phyloP scores from a whole-genome alignment of 768 basidiomycete species.

The Kwoniella sp. region DNA sequence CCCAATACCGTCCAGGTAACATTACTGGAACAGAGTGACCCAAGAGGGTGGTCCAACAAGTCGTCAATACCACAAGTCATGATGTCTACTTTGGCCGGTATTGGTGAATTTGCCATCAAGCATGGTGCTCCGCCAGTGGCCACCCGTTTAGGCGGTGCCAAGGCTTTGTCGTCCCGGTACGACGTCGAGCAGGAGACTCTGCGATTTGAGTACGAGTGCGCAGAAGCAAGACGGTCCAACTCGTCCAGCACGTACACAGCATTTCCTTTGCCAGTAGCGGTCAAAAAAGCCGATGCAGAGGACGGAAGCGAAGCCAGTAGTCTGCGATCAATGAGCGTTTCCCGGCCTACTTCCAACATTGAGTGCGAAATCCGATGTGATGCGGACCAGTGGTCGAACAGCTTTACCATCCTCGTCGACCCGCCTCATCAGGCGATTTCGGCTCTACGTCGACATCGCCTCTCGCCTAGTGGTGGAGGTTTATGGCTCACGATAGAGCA shows the following conservation, averaged over 20 bases:
- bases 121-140: slow-evolving; percentile 90
- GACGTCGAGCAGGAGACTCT: slow-evolving; percentile 81
- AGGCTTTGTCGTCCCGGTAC: slow-evolving; percentile 67
- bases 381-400: slow-evolving; percentile 71
- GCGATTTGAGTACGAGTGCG: slow-evolving; percentile 68
- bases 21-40: slow-evolving; percentile 91
- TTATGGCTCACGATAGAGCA: slow-evolving; percentile 90
- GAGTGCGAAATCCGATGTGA: slow-evolving; percentile 92
- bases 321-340: slow-evolving; percentile 32
- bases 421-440: slow-evolving; percentile 81
- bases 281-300: slow-evolving; percentile 53
- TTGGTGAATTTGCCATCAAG: slow-evolving; percentile 93
- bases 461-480: slow-evolving; percentile 83
- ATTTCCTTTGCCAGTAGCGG: slow-evolving; percentile 39
- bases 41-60: slow-evolving; percentile 95
- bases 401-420: slow-evolving; percentile 61
- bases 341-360: slow-evolving; percentile 53
- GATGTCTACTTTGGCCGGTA: slow-evolving; percentile 79
- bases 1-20: slow-evolving; percentile 92
- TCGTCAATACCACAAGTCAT: slow-evolving; percentile 89
- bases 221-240: slow-evolving; percentile 49
- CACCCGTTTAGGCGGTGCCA: slow-evolving; percentile 73
- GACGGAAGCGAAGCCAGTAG: slow-evolving; percentile 34
- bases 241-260: slow-evolving; percentile 42
- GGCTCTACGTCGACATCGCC: slow-evolving; percentile 76